Base-by-base conservation (phyloP, 148 eudicot species). In the Silene uniflora region DNA sequence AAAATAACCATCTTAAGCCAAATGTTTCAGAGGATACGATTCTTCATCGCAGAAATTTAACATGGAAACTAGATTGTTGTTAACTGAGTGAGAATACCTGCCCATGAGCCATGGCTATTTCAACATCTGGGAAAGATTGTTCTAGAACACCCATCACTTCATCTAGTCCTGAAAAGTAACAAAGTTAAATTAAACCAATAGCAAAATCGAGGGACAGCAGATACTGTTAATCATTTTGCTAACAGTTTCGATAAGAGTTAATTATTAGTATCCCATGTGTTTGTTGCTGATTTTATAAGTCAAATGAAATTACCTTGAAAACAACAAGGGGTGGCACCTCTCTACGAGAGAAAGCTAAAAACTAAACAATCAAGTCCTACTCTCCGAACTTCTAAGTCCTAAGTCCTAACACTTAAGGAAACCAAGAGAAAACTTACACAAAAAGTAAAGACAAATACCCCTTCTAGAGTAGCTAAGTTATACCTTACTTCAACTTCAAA, bases 101-200 rank as follows among this genome's bases (percentile, higher is more conserved):
- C 80, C 98, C 98, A 79, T 94, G 98, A 76, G 98, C 98, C 78
- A 92, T 80, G 77, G 97, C 98, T 80, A 90, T 84, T 75, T 90
- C 90, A 84, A 89, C 85, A 78, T 87, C 82, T 73, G 97, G 92
- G 79, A 89, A 88, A 35, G 98, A 84, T 35, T 75, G 79, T 73
- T 84, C 86, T 46, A 94, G 89, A 81, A 89, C 85, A 74, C 72
- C 86, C 92, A 83, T 88, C 69, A 90, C 90, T 77, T 92, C 93
- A 80, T 90, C 92, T 61, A 94, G 98, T 66, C 98, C 98, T 94
- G 91, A 62, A 69, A 47, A 63, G 29, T 69, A 54, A 21, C 69
- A 69, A 18, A 56, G 25, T 58, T 29, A 29, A 54, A 32, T 32
- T 32, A 69, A 49, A 77, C 71, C 49, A 55, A 73, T 0, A 72